Evolutionary conservation across 805 yeast species (phyloP).

Genomic region (Starmerella stigmatis): DNA sequence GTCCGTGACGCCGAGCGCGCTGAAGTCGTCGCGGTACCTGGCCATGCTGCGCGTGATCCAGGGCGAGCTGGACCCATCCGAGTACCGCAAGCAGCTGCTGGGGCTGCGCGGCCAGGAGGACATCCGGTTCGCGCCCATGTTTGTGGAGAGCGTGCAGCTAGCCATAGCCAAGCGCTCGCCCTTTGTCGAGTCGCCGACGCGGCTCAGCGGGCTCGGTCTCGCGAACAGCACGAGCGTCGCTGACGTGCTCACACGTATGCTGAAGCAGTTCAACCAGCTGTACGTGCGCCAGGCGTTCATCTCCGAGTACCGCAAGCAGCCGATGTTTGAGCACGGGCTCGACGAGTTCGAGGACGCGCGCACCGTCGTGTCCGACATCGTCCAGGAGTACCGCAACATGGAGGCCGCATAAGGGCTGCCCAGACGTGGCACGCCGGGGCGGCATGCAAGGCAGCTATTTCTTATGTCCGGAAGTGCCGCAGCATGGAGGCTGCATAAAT

Average conservation of each 20-base stretch:
- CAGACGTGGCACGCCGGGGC: no score
- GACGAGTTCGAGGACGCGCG: constrained; percentile 73
- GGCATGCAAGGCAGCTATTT: no score
- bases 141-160: constrained; percentile 66
- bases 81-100: constrained; percentile 42
- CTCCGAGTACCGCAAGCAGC: constrained; percentile 52
- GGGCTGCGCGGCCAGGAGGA: constrained; percentile 35
- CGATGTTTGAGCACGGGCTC: constrained; percentile 34
- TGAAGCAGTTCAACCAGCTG: constrained; percentile 69
- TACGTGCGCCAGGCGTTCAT: constrained; percentile 74
- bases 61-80: constrained; percentile 59
- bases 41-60: constrained; percentile 60
- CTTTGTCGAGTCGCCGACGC: constrained; percentile 37
- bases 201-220: constrained; percentile 70
- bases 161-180: constrained; percentile 70
- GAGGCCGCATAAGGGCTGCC: constrained; percentile 3
- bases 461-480: no score
- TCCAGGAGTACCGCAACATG: constrained; percentile 59
- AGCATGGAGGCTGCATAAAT: no score
- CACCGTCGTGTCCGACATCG: constrained; percentile 44
- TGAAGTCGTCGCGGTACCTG: constrained; percentile 42
- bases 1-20: constrained; percentile 31
- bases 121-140: constrained; percentile 75
- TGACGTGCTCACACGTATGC: constrained; percentile 51
- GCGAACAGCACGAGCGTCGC: constrained; percentile 73